Evolutionary conservation across 352 stramenopile genomes (phyloP).

Genomic region (Globisporangium ultimum): DNA sequence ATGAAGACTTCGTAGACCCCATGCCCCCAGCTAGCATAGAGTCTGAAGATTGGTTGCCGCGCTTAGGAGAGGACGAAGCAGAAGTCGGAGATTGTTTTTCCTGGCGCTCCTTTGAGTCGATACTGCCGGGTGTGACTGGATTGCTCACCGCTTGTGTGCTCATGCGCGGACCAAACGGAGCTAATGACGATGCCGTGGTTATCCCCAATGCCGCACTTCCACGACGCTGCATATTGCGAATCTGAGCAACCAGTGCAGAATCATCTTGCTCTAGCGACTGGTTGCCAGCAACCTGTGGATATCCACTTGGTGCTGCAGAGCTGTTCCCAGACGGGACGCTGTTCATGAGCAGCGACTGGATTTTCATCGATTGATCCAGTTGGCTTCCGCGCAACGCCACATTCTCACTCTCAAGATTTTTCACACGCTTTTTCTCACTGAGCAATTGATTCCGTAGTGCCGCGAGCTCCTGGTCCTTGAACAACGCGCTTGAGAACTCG

Average conservation of each 20-base stretch:
- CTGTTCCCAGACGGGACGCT: neutral
- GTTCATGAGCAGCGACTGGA: constrained; percentile 41
- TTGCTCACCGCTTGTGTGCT: neutral
- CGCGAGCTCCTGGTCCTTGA: constrained; percentile 48
- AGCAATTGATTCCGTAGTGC: constrained; percentile 52
- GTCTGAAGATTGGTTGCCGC: neutral
- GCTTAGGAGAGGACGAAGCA: constrained; percentile 6
- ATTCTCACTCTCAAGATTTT: constrained; percentile 56
- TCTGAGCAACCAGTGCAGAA: too few species aligned
- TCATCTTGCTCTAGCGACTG: too few species aligned
- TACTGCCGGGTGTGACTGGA: neutral
- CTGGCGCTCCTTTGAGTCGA: neutral
- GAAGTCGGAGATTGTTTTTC: neutral
- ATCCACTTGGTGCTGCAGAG: neutral
- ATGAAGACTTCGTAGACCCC: neutral
- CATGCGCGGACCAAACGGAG: neutral
- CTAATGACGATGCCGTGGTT: neutral
- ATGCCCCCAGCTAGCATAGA: neutral
- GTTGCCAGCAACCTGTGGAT: neutral
- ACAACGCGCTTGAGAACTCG: constrained; percentile 47
- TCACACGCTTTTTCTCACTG: constrained; percentile 59
- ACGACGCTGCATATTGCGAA: too few species aligned
- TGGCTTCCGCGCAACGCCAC: constrained; percentile 43
- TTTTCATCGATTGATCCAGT: constrained; percentile 44
- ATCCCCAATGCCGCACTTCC: neutral